Evolutionary conservation across 768 basidiomycete genomes (phyloP).

Genomic region (Rubroboletus pulcherrimus): DNA sequence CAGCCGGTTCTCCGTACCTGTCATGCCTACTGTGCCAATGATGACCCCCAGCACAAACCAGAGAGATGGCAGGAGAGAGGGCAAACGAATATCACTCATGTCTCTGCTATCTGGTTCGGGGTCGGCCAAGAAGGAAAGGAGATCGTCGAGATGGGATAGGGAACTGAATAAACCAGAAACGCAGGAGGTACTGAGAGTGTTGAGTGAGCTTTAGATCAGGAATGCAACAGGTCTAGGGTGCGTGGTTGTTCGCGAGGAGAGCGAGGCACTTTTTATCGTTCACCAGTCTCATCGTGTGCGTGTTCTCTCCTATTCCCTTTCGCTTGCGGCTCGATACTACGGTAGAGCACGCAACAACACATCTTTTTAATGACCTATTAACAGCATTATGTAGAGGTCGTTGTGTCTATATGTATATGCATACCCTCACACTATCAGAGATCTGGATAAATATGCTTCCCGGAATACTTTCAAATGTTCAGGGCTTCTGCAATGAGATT

Average conservation of each 20-base stretch:
- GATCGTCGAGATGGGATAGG: constrained; percentile 13
- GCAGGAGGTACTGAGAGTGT: constrained; percentile 18
- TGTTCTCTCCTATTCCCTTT: neutral
- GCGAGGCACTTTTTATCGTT: neutral
- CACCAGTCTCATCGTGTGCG: too few species aligned
- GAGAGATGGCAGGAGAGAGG: neutral
- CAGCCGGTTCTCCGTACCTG: constrained; percentile 21
- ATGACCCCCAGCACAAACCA: neutral
- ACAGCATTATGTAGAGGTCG: neutral
- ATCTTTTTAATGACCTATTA: neutral
- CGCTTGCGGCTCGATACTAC: neutral
- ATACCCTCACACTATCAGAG: neutral
- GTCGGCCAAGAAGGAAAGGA: constrained; percentile 12
- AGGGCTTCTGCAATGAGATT: too few species aligned
- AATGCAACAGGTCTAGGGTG: neutral
- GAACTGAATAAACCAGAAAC: constrained; percentile 21
- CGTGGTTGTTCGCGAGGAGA: neutral
- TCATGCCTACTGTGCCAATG: neutral
- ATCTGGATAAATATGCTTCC: neutral
- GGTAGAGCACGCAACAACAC: neutral
- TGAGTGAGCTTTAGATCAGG: constrained; percentile 3
- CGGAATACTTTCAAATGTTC: neutral
- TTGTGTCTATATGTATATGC: neutral
- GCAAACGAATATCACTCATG: constrained; percentile 1
- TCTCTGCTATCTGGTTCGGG: neutral